Percentiles rank a stretch among this genome's conserved stretches.
Evolutionary conservation across 768 basidiomycete species (phyloP).

Genomic region (Leccinum longicurvipes): DNA sequence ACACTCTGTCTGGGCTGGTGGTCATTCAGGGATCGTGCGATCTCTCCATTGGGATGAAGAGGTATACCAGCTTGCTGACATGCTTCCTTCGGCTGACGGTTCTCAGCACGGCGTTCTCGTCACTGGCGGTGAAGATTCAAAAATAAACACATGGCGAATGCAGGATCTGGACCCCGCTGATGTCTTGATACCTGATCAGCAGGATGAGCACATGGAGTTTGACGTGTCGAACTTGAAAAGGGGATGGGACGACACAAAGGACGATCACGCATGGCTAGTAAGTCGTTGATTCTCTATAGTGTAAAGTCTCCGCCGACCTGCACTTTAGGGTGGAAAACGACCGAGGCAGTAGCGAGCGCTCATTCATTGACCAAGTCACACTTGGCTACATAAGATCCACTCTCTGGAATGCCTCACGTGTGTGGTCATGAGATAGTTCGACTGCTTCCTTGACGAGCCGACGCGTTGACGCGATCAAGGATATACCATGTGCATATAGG

Average conservation of each 20-base stretch:
- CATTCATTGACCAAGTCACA: not conserved
- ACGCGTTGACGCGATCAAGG: constrained; percentile 7
- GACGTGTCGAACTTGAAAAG: constrained; percentile 17
- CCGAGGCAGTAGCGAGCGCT: constrained; percentile 5
- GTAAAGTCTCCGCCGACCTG: not conserved
- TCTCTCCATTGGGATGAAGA: constrained; percentile 55
- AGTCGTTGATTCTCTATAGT: not conserved
- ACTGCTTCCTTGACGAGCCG: not conserved
- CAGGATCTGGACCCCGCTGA: constrained; percentile 2
- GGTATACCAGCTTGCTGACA: constrained; percentile 26
- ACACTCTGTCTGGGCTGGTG: constrained; percentile 49
- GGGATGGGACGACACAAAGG: constrained; percentile 21
- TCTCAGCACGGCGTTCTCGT: constrained; percentile 40
- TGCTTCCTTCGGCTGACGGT: not conserved
- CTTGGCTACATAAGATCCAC: not conserved
- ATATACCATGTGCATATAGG: constrained; percentile 25
- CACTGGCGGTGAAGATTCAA: constrained; percentile 52
- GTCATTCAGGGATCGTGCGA: constrained; percentile 56
- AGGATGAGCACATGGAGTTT: constrained; percentile 12
- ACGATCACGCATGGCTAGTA: constrained; percentile 13
- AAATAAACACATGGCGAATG: constrained; percentile 41
- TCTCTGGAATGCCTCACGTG: not conserved
- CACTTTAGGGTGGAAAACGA: constrained; percentile 23
- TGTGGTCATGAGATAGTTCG: not conserved
- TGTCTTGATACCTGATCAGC: not conserved